Base-by-base conservation (phyloP, 495 filamentous ascomycete genomes). In the Lasiosphaeriaceae sp. region DNA sequence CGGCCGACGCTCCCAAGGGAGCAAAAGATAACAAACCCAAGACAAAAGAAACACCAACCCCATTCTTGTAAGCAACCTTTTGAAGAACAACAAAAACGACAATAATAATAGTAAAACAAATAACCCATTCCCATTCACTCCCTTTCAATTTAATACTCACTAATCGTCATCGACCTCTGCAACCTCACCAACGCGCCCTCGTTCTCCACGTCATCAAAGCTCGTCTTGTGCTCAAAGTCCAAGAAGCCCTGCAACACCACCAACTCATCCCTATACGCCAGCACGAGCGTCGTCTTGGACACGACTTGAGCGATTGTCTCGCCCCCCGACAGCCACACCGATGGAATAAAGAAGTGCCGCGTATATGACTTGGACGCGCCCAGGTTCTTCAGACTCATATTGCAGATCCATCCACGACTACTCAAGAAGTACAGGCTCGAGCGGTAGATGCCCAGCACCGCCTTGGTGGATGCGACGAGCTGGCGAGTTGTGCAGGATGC, bases 301-400 rank as follows among this genome's bases (percentile, higher is more conserved):
- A 63, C 60, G 11, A 66, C 58, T 41, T 35, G 24, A 16, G 61
- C 53, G n/a, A 60, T 58, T 14, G 43, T 19, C 26, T 57, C 56
- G 12, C 55, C 58, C 2, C 56, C 61, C 8, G 61, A 59, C 34
- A 57, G 64, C 63, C 63, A 66, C 7, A 60, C 50, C 9, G 54
- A 59, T n/a, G 63, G 60, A 11, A 66, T 56, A 23, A 66, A 66
- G 23, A 66, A 63, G 52, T 66, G 63, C 45, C 63, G 45, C 43
- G 43, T 22, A n/a, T 59, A 60, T 31, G 34, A 41, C 45, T 20
- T 56, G 26, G 19, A 35, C n/a, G 20, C 47, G 7, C 39, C 16
- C 37, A 58, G 12, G 5, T 44, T 54, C 52, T 57, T 63, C 7
- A 66, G 43, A 12, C 48, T 51, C 22, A 57, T 55, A 11, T 56